Percentiles rank a stretch among this genome's conserved stretches.
Conservation (phyloP, 2,329 filamentous ascomycete species). For the Penicillium sp. region DNA sequence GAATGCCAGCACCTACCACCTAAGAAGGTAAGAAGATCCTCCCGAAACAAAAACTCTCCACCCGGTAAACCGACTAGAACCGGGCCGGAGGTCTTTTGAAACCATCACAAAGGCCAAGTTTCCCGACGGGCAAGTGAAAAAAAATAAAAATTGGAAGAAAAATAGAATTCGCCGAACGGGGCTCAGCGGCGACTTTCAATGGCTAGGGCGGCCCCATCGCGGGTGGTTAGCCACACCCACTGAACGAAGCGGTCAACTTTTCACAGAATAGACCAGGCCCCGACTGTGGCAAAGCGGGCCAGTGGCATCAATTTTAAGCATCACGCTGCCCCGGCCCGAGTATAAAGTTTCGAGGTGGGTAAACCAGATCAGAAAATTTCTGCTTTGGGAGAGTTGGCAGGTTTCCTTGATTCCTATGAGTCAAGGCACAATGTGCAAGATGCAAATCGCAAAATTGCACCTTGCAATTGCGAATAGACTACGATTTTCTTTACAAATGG, state of each 20-base stretch:
- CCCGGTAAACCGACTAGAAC: slow-evolving; percentile 1
- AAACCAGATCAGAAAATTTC: slow-evolving; percentile 21
- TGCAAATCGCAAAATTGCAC: no score
- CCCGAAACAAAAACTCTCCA: background rate
- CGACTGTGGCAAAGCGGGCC: background rate
- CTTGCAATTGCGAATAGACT: background rate
- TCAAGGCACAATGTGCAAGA: slow-evolving; percentile 5
- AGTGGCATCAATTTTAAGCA: slow-evolving; percentile 3
- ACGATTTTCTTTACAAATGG: background rate
- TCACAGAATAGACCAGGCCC: background rate
- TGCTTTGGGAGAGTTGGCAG: slow-evolving; percentile 7
- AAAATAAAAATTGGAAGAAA: no score
- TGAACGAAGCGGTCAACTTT: background rate
- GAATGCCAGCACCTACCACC: background rate
- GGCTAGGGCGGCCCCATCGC: background rate
- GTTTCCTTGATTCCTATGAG: background rate
- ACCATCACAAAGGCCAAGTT: background rate
- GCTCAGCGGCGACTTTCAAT: background rate
- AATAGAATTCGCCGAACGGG: background rate
- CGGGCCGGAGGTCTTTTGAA: background rate
- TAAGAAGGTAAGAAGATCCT: background rate
- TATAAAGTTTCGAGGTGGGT: slow-evolving; percentile 3
- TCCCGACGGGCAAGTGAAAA: background rate
- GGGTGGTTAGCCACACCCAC: background rate
- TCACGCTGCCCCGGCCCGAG: slow-evolving; percentile 11